A percentile compares a stretch with the other conserved stretches of the same genome.
These are phyloP conservation scores for Pyrenophora graminea DNA, from an alignment of 2,329 filamentous ascomycete genomes.

Conservation along the genomic window DNA sequence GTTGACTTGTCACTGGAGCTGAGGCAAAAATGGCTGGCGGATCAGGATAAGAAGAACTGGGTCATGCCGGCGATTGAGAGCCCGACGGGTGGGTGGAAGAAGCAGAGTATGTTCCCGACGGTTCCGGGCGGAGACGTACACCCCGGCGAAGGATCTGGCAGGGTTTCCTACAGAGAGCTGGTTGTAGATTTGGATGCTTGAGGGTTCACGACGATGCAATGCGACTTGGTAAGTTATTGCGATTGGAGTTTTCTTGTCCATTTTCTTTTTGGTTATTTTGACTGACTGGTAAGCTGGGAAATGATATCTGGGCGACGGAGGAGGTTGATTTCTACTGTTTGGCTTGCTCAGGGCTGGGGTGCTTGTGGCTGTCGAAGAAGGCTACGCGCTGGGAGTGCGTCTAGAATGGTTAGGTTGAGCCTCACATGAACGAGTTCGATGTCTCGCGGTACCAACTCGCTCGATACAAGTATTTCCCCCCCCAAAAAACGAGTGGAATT, in stretches of 20 bases:
- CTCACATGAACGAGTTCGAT: too few species aligned
- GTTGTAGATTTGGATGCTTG: conserved; percentile 2
- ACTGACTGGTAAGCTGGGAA: too few species aligned
- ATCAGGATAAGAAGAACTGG: conserved; percentile 34
- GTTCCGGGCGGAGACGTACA: background rate
- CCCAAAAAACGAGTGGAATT: too few species aligned
- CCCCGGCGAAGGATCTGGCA: conserved; percentile 18
- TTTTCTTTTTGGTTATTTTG: background rate
- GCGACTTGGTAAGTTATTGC: background rate
- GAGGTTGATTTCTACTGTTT: too few species aligned
- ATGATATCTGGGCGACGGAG: too few species aligned
- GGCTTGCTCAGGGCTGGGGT: too few species aligned
- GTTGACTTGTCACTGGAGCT: conserved; percentile 13
- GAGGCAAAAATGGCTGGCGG: conserved; percentile 10
- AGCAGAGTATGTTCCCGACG: background rate
- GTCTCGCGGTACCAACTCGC: too few species aligned
- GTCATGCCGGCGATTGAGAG: conserved; percentile 22
- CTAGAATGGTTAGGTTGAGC: too few species aligned
- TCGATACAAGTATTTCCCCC: too few species aligned
- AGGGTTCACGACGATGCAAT: background rate
- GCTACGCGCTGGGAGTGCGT: too few species aligned
- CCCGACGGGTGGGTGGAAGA: conserved; percentile 7
- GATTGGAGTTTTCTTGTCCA: background rate
- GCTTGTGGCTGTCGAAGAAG: too few species aligned
- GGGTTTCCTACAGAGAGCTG: conserved; percentile 1